Evolutionary conservation across 2,329 filamentous ascomycete genomes (phyloP).

Genomic region (Diplocarpon rosae): DNA sequence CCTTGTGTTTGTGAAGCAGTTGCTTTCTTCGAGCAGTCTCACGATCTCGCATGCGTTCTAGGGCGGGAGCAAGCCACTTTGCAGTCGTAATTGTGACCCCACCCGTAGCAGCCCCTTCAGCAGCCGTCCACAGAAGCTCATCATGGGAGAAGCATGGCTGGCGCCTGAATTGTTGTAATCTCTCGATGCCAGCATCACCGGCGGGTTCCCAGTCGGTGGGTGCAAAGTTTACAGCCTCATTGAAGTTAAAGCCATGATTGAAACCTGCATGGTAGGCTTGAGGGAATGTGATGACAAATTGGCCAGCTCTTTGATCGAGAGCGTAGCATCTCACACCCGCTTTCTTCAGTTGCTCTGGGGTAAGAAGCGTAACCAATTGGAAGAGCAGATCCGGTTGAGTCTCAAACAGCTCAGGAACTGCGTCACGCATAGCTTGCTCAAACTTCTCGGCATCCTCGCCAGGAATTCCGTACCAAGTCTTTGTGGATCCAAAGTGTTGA

Average conservation of each 20-base stretch:
- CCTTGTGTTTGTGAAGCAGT: conserved; percentile 57
- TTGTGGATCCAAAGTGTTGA: conserved; percentile 94
- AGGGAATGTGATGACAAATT: conserved; percentile 93
- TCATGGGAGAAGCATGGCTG: conserved; percentile 98
- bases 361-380: conserved; percentile 91
- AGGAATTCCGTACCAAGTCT: conserved; percentile 98
- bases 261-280: conserved; percentile 97
- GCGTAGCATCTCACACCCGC: conserved; percentile 90
- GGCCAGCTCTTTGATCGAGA: conserved; percentile 88
- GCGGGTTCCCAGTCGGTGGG: conserved; percentile 91
- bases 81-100: conserved; percentile 71
- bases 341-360: conserved; percentile 84
- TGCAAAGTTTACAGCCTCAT: conserved; percentile 97
- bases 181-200: conserved; percentile 74
- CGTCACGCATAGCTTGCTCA: conserved; percentile 87
- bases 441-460: conserved; percentile 90
- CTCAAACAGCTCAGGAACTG: conserved; percentile 92
- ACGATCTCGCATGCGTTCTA: conserved; percentile 65
- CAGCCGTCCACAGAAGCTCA: conserved; percentile 83
- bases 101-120: conserved; percentile 58
- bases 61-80: conserved; percentile 85
- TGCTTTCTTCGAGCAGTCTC: conserved; percentile 58
- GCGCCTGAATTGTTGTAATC: conserved; percentile 75
- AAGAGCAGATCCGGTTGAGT: conserved; percentile 94
- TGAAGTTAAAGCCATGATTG: conserved; percentile 98